Base-by-base conservation (phyloP, 2,329 filamentous ascomycete species). In the Aspergillus sp. region DNA sequence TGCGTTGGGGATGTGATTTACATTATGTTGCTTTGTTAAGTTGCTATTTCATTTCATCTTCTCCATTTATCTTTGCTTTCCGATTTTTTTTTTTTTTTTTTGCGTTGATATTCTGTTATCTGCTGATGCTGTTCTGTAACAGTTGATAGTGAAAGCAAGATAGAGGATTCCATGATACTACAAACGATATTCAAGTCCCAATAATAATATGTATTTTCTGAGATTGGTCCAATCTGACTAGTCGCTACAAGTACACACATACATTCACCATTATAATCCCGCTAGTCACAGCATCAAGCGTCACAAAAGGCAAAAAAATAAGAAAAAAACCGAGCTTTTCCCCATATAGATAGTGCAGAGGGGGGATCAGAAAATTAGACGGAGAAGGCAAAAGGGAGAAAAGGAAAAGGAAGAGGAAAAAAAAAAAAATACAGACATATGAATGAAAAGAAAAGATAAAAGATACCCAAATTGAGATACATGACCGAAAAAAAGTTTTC, bases 401-500 rank as follows among this genome's bases (percentile, higher is more conserved):
- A 44, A 38, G 36, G 35, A 30, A 35, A 30, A 39, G 12, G 29
- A 8, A 43, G 34, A 36, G 13, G 5, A 36, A 29, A 40, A 40
- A 27, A 19, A 10, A 40, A 10, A 27, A 34, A 32, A 28, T 36
- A 52, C 35, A 62, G 33, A 59, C 60, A 43, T 49, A 50, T 3
- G 59, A 57, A 39, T 58, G 60, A 38, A 62, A 65, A 31, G 64
- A 60, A 41, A 65, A 47, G 3, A 61, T 62, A 7, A 62, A 61
- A 46, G 69, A 66, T 5, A 70, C 65, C 19, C 19, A 19, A 19
- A 19, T 19, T 19, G 19, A 19, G 19, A 19, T 19, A 19, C 19
- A 19, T 19, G 2, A 19, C 19, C 19, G 19, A 2, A 8, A 32
- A 32, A n/a, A 32, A 32, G 31, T n/a, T 32, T 32, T n/a, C 8